Evolutionary conservation across 2,329 filamentous ascomycete species (phyloP), one percentile per base, ranked within the genome.

Genomic region (Phialocephala subalpina): DNA sequence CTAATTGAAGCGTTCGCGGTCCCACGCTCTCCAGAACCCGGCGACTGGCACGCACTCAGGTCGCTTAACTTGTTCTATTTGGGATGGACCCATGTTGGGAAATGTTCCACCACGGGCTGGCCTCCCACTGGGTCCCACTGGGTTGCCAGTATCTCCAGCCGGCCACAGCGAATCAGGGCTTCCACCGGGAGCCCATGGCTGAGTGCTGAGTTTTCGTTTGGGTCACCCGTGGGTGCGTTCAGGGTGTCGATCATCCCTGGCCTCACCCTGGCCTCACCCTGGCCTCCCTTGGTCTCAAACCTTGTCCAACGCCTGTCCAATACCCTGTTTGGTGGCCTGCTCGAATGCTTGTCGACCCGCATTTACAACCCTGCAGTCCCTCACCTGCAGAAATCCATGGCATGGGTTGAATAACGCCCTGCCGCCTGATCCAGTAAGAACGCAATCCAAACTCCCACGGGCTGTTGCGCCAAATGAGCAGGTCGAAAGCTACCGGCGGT

Each of bases 341-440:
- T 22, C 16, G 3, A 29, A 27, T 38, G 29, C 55, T 36, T 4
- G 55, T 38, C n/a, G 18, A n/a, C 53, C 53, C 5, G 5, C 18
- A 12, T 18, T 36, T 36, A 8, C 55, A 36, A n/a, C 9, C 20
- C 7, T 14, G 6, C 18, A 11, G 33, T 7, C 29, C 29, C 33
- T 25, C 55, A 35, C 29, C 55, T 40, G 29, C 55, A 20, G 35
- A 36, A 36, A 57, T 27, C 55, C 55, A 57, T 20, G 33, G 55
- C 55, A 57, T 57, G 55, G 55, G 29, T 56, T 8, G 27, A 53
- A 18, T 36, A 6, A 35, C 29, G 29, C 35, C 55, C n/a, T 22
- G 29, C 55, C 33, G 29, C 55, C 55, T 22, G 55, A 57, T 57
- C 55, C 55, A 57, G 55, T 57, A 57, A 57, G 55, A 40, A 20